Evolutionary conservation across 495 filamentous ascomycete genomes (phyloP).

Genomic region (Aspergillus nanangensis): DNA sequence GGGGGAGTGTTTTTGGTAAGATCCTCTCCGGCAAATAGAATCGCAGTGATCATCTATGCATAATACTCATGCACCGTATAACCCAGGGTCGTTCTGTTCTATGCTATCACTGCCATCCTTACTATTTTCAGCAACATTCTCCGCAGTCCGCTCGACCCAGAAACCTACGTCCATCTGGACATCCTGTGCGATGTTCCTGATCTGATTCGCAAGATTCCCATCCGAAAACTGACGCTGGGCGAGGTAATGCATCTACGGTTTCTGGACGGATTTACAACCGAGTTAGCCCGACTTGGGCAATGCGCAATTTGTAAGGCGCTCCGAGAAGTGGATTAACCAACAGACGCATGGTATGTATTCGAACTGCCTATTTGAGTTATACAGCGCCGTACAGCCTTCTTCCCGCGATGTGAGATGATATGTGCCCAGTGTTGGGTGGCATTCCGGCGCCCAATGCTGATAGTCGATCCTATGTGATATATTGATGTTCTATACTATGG

Average conservation of each 20-base stretch:
- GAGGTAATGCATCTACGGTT: constrained; percentile 1
- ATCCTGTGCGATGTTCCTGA: constrained; percentile 1
- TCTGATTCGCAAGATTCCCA: constrained; percentile 2
- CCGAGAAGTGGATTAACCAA: background rate
- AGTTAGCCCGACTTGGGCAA: background rate
- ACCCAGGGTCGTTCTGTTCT: constrained; percentile 17
- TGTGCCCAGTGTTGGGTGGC: too few relatives aligned
- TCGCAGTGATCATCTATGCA: too few relatives aligned
- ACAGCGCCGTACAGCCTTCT: too few relatives aligned
- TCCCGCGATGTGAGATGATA: too few relatives aligned
- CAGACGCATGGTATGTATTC: too few relatives aligned
- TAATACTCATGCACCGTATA: background rate
- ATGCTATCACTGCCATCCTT: constrained; percentile 14
- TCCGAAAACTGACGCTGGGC: constrained; percentile 2
- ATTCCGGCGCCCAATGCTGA: too few relatives aligned
- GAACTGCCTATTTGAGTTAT: too few relatives aligned
- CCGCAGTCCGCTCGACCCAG: constrained; percentile 4
- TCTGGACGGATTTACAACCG: constrained; percentile 2
- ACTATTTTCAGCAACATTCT: constrained; percentile 16
- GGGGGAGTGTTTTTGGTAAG: constrained; percentile 23
- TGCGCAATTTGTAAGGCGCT: background rate
- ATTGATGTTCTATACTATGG: too few relatives aligned
- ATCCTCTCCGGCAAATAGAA: too few relatives aligned
- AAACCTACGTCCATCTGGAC: background rate
- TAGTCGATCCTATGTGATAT: too few relatives aligned